phyloP scores from a whole-genome alignment of 2,329 filamentous ascomycete genomes.

The Bipolaris victoriae region DNA sequence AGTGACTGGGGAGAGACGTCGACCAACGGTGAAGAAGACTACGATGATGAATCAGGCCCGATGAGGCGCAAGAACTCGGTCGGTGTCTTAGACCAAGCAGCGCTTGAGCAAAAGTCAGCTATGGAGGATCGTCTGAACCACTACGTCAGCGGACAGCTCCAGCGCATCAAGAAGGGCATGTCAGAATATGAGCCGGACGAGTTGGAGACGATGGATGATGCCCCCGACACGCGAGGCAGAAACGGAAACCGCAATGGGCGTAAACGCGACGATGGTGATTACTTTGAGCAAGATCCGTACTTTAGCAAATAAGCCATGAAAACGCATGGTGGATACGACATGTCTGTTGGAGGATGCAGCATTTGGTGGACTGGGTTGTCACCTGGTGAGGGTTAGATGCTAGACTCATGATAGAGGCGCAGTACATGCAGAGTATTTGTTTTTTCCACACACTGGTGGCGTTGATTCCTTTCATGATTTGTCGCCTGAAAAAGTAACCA shows the following conservation, averaged over 20 bases:
- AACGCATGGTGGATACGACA: neutral
- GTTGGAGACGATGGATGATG: constrained; percentile 63
- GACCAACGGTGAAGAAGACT: constrained; percentile 45
- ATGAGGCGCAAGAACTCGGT: constrained; percentile 55
- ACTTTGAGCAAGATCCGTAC: constrained; percentile 41
- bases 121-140: constrained; percentile 70
- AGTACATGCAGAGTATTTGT: neutral
- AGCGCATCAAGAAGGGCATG: constrained; percentile 69
- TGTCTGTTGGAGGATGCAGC: neutral
- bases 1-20: constrained; percentile 69
- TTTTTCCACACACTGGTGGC: neutral
- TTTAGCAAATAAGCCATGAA: constrained; percentile 28
- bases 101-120: constrained; percentile 45
- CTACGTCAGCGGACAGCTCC: constrained; percentile 82
- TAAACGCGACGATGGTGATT: constrained; percentile 29
- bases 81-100: constrained; percentile 61
- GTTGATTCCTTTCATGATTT: neutral
- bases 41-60: constrained; percentile 37
- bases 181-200: constrained; percentile 64
- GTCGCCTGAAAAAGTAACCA: no score
- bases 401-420: constrained; percentile 35
- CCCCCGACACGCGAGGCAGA: constrained; percentile 28
- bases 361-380: neutral
- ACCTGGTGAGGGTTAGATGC: constrained; percentile 14
- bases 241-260: constrained; percentile 31